Evolutionary conservation across 306 rosid genomes (phyloP), one percentile per base, ranked within the genome.

Genomic region (Prunus padus): DNA sequence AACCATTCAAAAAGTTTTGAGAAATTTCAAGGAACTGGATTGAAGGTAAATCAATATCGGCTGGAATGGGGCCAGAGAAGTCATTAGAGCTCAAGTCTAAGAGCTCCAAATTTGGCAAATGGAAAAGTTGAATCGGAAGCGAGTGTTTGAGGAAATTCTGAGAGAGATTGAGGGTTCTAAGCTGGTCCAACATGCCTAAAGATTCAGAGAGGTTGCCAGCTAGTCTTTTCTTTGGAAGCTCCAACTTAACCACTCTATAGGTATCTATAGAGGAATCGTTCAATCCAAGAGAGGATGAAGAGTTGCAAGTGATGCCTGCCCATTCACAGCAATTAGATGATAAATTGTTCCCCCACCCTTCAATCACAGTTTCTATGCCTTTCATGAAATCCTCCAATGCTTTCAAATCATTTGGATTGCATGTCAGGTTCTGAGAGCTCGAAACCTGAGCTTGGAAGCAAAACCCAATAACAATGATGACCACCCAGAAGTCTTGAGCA

Each of bases 41-140:
- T 56, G 82, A 81, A 73, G 86, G 72, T 11, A 84, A 76, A 65
- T 37, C 60, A 20, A 78, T 63, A 55, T 40, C 54, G 2, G 7
- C 59, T 0, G 86, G 87, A 16, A 71, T 49, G 69, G 57, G 57
- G 16, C 86, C 90, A 4, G 44, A 60, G 11, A 86, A 67, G 22
- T 69, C 47, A 62, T 86, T 86, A 57, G 68, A 73, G 71, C 86
- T 81, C 74, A 86, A 76, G 82, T 86, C 84, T 15, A 86, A 61
- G 26, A 51, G 3, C 82, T 76, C 23, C 26, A 86, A 60, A 26
- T 54, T 73, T 7, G 65, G 71, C 81, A 86, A 64, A 52, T 28
- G 52, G 78, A 84, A 84, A 20, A 86, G 72, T 31, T 79, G 68
- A 19, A 0, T 5, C 4, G 89, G 89, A 68, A 86, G 72, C 28